Base-by-base conservation (phyloP, 2,329 filamentous ascomycete species). In the Hansfordia pulvinata region DNA sequence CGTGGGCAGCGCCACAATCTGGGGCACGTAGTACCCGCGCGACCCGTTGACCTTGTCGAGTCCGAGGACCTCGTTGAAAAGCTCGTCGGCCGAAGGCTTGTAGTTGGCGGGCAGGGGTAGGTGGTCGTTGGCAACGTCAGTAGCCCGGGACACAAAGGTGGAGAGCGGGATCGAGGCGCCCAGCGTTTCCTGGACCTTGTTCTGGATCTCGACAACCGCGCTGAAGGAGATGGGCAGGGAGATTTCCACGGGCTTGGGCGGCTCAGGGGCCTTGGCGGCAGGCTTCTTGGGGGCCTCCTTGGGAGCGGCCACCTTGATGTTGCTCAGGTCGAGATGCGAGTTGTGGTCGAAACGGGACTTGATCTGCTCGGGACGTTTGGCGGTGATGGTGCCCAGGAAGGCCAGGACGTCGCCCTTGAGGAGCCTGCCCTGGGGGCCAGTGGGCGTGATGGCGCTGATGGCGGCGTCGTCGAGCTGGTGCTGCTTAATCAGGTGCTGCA, bases 391-490 rank as follows among this genome's bases (percentile, higher is more conserved):
- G 35, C 90, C 90, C 10, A 96, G 55, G 52, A 88, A 90, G 25
- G 85, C 86, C 28, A 98, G 72, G 6, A 98, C 78, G 48, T 98
- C 90, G 30, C 90, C 90, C 65, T 98, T 98, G 35, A 98, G 67
- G 29, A 98, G 63, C 34, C 90, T 76, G 31, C 86, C 85, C 43
- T 76, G 76, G 17, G 90, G 90, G 14, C 90, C 90, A 12, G 82
- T 88, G 5, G 85, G 79, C 28, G 75, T 79, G 50, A 96, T 94
- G 51, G 81, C 78, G 53, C 73, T 64, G 27, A 85, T 64, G 32
- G 85, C 81, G 24, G 76, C 74, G 39, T 77, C 70, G 42, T 79
- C 67, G 29, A 98, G 59, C 35, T 77, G 76, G 46, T 92, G 76
- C 51, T 78, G 65, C 53, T 81, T 79, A 35, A 96, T 65, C 31